Evolutionary conservation across 2,329 filamentous ascomycete genomes (phyloP).

Genomic region (Rutstroemia sp.): DNA sequence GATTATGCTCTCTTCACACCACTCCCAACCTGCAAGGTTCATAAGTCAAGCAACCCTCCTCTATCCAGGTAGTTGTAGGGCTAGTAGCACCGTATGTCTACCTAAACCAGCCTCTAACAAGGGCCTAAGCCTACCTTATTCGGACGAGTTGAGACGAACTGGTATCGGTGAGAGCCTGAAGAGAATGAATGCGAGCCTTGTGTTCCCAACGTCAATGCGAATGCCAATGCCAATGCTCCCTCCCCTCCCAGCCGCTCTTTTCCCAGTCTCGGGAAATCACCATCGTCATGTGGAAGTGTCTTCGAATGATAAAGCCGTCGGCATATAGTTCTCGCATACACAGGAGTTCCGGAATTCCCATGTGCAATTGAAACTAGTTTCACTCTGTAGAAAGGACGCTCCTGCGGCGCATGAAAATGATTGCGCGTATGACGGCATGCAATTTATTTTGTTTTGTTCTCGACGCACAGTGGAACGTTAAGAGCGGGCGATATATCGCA

Average conservation of each 20-base stretch:
- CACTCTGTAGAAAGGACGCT: background rate
- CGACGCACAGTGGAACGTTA: background rate
- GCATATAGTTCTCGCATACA: too few relatives aligned
- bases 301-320: too few relatives aligned
- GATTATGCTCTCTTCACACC: too few relatives aligned
- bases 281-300: too few relatives aligned
- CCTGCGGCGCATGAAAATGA: constrained; percentile 13
- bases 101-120: background rate
- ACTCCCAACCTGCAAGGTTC: too few relatives aligned
- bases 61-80: background rate
- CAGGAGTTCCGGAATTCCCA: too few relatives aligned
- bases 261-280: background rate
- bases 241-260: background rate
- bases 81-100: background rate
- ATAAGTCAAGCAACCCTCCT: too few relatives aligned
- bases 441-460: background rate
- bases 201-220: too few relatives aligned
- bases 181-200: background rate
- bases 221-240: too few relatives aligned
- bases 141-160: constrained; percentile 9
- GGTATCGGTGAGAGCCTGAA: constrained; percentile 9
- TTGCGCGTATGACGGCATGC: constrained; percentile 21
- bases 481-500: background rate
- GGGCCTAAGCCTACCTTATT: constrained; percentile 15
- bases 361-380: too few relatives aligned